A percentile compares a stretch with the other conserved stretches of the same genome.
Evolutionary conservation across 2,329 filamentous ascomycete species (phyloP).

Genomic region (Dactylellina drechsleri): DNA sequence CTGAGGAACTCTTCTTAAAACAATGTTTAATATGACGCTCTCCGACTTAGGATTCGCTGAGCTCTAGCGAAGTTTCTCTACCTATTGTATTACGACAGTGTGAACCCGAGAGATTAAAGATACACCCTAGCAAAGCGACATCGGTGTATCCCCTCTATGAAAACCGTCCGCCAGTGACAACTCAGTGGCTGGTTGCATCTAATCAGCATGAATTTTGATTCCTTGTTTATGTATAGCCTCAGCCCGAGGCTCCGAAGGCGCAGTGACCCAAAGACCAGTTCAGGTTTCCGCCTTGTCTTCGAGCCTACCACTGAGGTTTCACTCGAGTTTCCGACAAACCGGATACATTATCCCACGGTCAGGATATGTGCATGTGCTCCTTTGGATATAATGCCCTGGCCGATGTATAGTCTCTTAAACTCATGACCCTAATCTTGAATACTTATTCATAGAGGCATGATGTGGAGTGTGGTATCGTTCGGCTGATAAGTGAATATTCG

Average conservation of each 20-base stretch:
- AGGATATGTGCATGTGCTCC: too few species aligned
- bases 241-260: not conserved
- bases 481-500: too few species aligned
- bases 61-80: too few species aligned
- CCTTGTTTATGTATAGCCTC: not conserved
- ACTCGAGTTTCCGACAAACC: too few species aligned
- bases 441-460: too few species aligned
- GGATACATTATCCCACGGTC: too few species aligned
- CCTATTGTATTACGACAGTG: too few species aligned
- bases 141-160: not conserved
- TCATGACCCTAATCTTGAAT: too few species aligned
- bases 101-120: too few species aligned
- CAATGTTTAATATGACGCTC: not conserved
- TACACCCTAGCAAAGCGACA: not conserved
- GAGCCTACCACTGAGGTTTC: not conserved
- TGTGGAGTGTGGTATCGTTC: too few species aligned
- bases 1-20: not conserved
- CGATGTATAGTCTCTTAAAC: too few species aligned
- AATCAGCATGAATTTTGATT: not conserved
- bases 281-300: not conserved
- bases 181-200: not conserved
- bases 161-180: not conserved
- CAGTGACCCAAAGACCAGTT: not conserved
- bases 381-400: too few species aligned
- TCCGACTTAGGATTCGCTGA: not conserved